Evolutionary conservation across 2,329 filamentous ascomycete genomes (phyloP), one percentile per base, ranked within the genome.

Genomic region (Pleoardoris graminearum): DNA sequence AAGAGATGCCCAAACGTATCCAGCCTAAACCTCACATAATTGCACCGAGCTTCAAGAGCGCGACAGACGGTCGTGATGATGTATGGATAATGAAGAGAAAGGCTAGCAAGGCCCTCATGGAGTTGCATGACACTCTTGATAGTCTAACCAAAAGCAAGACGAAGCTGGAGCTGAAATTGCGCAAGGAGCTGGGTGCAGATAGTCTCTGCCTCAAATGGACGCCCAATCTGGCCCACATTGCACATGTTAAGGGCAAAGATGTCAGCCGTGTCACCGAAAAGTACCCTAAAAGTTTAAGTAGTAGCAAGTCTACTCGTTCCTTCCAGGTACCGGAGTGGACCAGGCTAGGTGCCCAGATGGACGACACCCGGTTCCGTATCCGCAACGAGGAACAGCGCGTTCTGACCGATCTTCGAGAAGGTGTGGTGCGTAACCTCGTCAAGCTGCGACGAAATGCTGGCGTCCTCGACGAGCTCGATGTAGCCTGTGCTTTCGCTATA

Each of bases 401-500:
- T 7, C 91, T 97, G 62, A 79, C 84, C 51, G 76, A 81, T 4
- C 79, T 99, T 7, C 88, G 93, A 25, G 83, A 86, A 55, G 80
- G 84, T 45, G 91, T 97, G 0, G 85, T 97, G 3, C 76, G 83
- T 41, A 93, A 92, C 63, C 82, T 99, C 3, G 85, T 97, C 57
- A 90, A 88, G 65, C 83, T 99, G 12, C 87, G 94, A 5, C 88
- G 89, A 51, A 97, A 97, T 72, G 92, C 93, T 10, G 82, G 85
- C n/a, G 88, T 96, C 1, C 83, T 99, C 17, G 93, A 97, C 70
- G 92, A 97, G 72, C 83, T 99, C 7, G 94, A 99, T 73, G 88
- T 99, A 32, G 84, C 89, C 2, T 90, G 90, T 50, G 91, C 91
- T 0, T 96, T 96, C 67, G 91, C 94, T 2, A 81, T 80, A 4